A percentile compares a stretch with the other conserved stretches of the same genome.
Evolutionary conservation across 2,329 filamentous ascomycete species (phyloP).

Genomic region (Ophiostoma angusticollis): DNA sequence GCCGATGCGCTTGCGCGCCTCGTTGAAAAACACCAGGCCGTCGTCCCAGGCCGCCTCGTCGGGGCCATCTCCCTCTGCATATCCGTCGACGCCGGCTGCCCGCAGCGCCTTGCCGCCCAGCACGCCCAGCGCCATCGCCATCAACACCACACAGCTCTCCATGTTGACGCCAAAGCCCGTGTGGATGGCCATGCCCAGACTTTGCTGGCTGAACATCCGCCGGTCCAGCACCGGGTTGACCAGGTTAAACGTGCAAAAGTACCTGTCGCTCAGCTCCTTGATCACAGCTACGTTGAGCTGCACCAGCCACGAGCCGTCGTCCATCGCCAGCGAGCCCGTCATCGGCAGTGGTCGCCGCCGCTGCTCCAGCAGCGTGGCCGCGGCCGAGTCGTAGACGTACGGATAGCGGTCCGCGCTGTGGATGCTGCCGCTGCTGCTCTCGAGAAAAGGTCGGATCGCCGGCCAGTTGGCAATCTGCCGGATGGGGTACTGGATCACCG

Average conservation of each 20-base stretch:
- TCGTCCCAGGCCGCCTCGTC: constrained; percentile 9
- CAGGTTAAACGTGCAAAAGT: constrained; percentile 41
- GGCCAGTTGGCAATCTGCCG: constrained; percentile 14
- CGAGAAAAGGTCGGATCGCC: constrained; percentile 8
- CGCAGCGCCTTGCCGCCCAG: constrained; percentile 34
- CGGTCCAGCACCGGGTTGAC: constrained; percentile 40
- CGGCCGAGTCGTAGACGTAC: constrained; percentile 8
- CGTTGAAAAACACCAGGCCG: constrained; percentile 40
- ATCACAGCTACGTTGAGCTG: constrained; percentile 33
- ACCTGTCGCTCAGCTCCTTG: constrained; percentile 38
- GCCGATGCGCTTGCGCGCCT: constrained; percentile 37
- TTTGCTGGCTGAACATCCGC: constrained; percentile 36
- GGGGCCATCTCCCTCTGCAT: constrained; percentile 17
- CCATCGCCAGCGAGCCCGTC: constrained; percentile 21
- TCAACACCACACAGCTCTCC: constrained; percentile 37
- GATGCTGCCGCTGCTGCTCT: background rate
- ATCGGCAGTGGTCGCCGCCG: constrained; percentile 29
- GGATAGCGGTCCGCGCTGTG: background rate
- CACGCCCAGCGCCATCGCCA: constrained; percentile 37
- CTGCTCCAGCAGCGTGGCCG: constrained; percentile 33
- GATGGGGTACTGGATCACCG: constrained; percentile 14
- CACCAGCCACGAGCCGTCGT: constrained; percentile 32
- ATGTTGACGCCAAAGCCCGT: constrained; percentile 37
- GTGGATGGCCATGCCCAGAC: constrained; percentile 33
- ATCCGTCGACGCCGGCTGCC: constrained; percentile 33